A percentile compares a stretch with the other conserved stretches of the same genome.
These are phyloP conservation scores for Phylloporus scabripes DNA, from an alignment of 768 basidiomycete species.

Conservation along the genomic window DNA sequence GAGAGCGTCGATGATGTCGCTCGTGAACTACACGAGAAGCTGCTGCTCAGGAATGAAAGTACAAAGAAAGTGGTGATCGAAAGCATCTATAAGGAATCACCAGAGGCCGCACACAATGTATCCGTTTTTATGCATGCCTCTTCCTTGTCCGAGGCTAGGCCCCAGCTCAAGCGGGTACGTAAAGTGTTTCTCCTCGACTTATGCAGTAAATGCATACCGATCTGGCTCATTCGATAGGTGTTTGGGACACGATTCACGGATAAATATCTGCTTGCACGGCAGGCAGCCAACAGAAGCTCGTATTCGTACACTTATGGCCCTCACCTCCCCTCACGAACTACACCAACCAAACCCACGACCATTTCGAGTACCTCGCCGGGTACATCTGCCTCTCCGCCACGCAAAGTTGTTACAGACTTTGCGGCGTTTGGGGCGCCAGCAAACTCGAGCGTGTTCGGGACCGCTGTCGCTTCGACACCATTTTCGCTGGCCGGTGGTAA, in stretches of 20 bases:
- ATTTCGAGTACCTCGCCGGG: constrained; percentile 19
- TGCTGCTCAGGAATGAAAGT: constrained; percentile 88
- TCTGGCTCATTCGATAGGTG: constrained; percentile 46
- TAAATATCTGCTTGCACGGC: constrained; percentile 80
- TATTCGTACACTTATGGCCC: constrained; percentile 53
- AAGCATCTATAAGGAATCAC: constrained; percentile 90
- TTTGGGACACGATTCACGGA: constrained; percentile 96
- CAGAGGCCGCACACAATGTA: constrained; percentile 88
- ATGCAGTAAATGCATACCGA: constrained; percentile 1
- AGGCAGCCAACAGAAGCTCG: constrained; percentile 46
- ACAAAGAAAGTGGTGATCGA: constrained; percentile 97
- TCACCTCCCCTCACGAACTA: constrained; percentile 39
- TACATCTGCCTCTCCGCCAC: constrained; percentile 58
- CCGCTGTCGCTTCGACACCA: constrained; percentile 75
- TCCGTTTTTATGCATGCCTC: constrained; percentile 72
- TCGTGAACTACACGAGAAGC: constrained; percentile 84
- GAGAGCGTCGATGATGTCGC: constrained; percentile 97
- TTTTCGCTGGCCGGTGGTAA: constrained; percentile 75
- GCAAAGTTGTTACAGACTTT: constrained; percentile 87
- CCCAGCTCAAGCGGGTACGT: constrained; percentile 72
- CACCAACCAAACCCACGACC: constrained; percentile 35
- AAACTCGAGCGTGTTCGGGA: constrained; percentile 75
- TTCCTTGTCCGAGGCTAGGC: constrained; percentile 66
- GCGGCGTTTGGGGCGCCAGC: constrained; percentile 77
- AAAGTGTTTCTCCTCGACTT: neutral